A percentile compares a stretch with the other conserved stretches of the same genome.
These are phyloP conservation scores for Ascochyta koolunga DNA, from an alignment of 2,329 filamentous ascomycete genomes.

Conservation along the genomic window DNA sequence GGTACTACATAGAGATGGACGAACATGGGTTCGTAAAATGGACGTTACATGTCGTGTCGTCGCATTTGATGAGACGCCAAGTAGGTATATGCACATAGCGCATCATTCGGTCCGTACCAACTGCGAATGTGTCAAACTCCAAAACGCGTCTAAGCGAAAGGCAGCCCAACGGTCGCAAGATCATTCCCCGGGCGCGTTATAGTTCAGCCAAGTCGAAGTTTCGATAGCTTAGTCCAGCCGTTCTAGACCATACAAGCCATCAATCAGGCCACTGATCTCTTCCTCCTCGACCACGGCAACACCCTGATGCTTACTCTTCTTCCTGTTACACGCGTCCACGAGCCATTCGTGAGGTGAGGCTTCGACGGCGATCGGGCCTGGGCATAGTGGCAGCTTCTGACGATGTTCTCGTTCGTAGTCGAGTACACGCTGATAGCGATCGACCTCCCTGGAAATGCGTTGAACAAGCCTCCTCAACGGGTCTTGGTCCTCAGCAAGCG, in stretches of 20 bases:
- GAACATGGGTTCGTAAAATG: not conserved
- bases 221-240: conserved; percentile 9
- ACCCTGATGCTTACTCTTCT: conserved; percentile 28
- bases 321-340: conserved; percentile 26
- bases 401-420: conserved; percentile 32
- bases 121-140: not conserved
- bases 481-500: conserved; percentile 7
- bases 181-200: conserved; percentile 3
- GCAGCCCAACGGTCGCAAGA: conserved; percentile 10
- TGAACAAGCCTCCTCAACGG: conserved; percentile 21
- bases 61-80: not conserved
- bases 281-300: conserved; percentile 17
- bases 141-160: conserved; percentile 19
- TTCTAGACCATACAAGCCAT: conserved; percentile 14
- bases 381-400: conserved; percentile 32
- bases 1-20: not conserved
- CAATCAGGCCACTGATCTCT: conserved; percentile 7
- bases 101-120: not conserved
- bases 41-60: not conserved
- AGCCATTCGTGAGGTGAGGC: conserved; percentile 31
- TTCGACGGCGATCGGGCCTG: conserved; percentile 30
- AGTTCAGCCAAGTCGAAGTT: conserved; percentile 9
- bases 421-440: conserved; percentile 24
- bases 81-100: not conserved
- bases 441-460: conserved; percentile 28